Base-by-base conservation (phyloP, 768 basidiomycete genomes). In the Naganishia antarctica region DNA sequence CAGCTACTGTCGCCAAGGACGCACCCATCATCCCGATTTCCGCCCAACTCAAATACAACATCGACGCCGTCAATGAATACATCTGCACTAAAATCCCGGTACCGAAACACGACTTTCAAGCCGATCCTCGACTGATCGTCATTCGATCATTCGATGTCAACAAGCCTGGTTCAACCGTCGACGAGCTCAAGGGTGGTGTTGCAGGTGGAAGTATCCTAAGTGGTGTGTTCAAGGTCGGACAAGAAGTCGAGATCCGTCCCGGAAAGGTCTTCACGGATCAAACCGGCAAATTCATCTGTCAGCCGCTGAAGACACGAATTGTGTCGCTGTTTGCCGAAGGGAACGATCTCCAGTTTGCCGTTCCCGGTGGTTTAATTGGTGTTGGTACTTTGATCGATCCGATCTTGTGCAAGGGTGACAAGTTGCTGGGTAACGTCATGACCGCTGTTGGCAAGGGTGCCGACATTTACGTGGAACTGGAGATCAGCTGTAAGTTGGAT, bases 111-210 rank as follows among this genome's bases (percentile, higher is more conserved):
- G 89, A 98, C 81, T 99, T 98, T 79, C 83, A 85, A 34, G 87
- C 91, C 29, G 86, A 89, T 67, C 91, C 96, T 0, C 86, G 87
- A 34, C 86, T 99, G 69, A 98, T 98, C 76, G 93, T 98, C 76
- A 99, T 99, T 78, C 91, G 94, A 69, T 96, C 92, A 21, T 99
- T 98, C 80, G 96, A 99, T 77, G 94, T 99, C 77, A 99, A 99
- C 84, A 97, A 96, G 79, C 96, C 96, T 12, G 96, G 94, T 75
- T 86, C 93, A 3, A 91, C 92, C 74, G 92, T 98, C 3, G 88
- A 94, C 70, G 96, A 99, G 45, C 83, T 98, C 66, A 94, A 97
- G 80, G 94, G 94, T 64, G 96, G 96, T 73, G 96, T 98, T 41
- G 96, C 96, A 18, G 96, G 96, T 78, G 94, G 96, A 21, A 91